A percentile compares a stretch with the other conserved stretches of the same genome.
These are phyloP conservation scores for Pleurotus citrinopileatus DNA, from an alignment of 768 basidiomycete genomes.

Conservation along the genomic window DNA sequence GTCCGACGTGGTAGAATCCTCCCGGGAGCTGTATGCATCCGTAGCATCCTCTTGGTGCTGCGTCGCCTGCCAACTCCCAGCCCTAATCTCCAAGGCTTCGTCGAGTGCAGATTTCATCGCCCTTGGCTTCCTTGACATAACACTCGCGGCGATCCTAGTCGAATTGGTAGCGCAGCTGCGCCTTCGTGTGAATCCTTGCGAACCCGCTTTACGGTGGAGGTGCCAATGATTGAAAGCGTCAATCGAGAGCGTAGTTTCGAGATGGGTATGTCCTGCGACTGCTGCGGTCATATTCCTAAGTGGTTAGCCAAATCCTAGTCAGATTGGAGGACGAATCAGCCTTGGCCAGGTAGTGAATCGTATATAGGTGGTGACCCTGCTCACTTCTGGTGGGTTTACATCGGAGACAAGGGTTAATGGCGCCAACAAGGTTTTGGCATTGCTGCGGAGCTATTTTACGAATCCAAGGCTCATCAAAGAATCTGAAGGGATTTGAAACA, in stretches of 20 bases:
- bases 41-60: not conserved
- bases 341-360: not conserved
- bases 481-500: too few relatives aligned
- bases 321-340: not conserved
- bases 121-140: not conserved
- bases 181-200: not conserved
- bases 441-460: conserved; percentile 3
- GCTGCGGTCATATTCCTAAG: conserved; percentile 5
- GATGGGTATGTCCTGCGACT: not conserved
- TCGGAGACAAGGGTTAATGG: not conserved
- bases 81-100: not conserved
- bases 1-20: not conserved
- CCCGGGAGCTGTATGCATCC: not conserved
- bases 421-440: not conserved
- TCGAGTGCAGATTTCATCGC: not conserved
- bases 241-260: not conserved
- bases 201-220: not conserved
- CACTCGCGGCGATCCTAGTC: not conserved
- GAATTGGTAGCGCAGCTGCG: not conserved
- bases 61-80: not conserved
- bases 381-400: conserved; percentile 1
- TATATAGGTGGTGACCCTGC: conserved; percentile 2
- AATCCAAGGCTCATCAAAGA: conserved; percentile 3
- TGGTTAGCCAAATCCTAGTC: not conserved
- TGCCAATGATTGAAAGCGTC: not conserved